Evolutionary conservation across 805 yeast species (phyloP), one percentile per base, ranked within the genome.

Genomic region (Saccharomyces eubayanus): DNA sequence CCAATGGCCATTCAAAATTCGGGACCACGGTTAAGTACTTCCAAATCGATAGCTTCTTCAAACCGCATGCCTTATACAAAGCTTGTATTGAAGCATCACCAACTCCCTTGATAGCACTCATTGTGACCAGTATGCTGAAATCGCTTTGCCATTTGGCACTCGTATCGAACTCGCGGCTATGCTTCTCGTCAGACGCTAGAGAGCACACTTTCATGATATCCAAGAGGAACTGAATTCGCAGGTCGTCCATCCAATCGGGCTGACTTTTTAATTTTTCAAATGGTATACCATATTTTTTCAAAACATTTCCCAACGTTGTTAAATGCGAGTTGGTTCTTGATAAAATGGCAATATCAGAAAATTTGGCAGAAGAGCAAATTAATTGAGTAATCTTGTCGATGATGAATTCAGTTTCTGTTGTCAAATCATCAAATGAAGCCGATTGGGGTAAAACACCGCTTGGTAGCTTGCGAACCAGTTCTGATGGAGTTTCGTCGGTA

Each of bases 311-410:
- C 0, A 81, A 63, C 0, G 66, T 57, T 11, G 74, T 72, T 6
- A 83, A 62, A 49, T 80, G 81, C 14, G 66, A 66, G 60, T 85
- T 84, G 0, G 85, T 74, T 51, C 79, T 70, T 0, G 82, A 72
- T 30, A 85, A 61, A 2, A 85, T 66, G 0, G 81, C 77, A 61
- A 84, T 74, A 62, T 85, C 71, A 11, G 66, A 60, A n/a, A 68
- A 59, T 50, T 57, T 57, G 1, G 59, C 69, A 3, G 66, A 57
- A 21, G 61, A 53, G 21, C 64, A 59, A 1, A 62, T 61, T 20
- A 65, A 48, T 50, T 61, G 59, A 10, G 55, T 48, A 11, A 67
- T 62, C 54, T 67, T 58, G 12, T 58, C 57, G 1, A 56, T 49
- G 1, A 69, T 29, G 51, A 56, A 60, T 21, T 64, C 65, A 21